These are phyloP conservation scores for Sporobolomyces phaffii DNA, from an alignment of 768 basidiomycete genomes.

Conservation along the genomic window DNA sequence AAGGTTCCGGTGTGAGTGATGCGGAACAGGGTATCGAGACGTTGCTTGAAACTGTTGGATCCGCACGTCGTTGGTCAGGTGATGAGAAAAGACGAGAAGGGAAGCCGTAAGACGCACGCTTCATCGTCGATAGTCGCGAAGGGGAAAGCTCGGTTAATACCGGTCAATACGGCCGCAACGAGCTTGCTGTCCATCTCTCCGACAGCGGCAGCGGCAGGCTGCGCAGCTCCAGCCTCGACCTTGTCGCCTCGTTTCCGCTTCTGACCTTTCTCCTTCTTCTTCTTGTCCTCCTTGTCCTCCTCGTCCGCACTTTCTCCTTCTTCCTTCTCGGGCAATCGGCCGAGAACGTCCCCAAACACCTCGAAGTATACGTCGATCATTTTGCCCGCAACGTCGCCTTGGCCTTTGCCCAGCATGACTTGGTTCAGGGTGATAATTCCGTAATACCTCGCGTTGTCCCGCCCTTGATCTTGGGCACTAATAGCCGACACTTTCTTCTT, in stretches of 20 bases:
- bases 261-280: slow-evolving; percentile 10
- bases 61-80: not conserved
- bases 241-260: slow-evolving; percentile 33
- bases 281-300: slow-evolving; percentile 1
- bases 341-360: slow-evolving; percentile 81
- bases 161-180: slow-evolving; percentile 82
- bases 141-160: slow-evolving; percentile 89
- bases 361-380: slow-evolving; percentile 89
- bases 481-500: slow-evolving; percentile 48
- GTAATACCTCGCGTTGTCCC: slow-evolving; percentile 78
- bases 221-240: slow-evolving; percentile 45
- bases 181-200: slow-evolving; percentile 60
- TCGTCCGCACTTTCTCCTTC: slow-evolving; percentile 38
- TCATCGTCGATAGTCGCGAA: slow-evolving; percentile 75
- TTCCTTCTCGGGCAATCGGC: slow-evolving; percentile 47
- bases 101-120: slow-evolving; percentile 52
- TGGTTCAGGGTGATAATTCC: slow-evolving; percentile 91
- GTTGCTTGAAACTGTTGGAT: slow-evolving; percentile 62
- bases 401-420: slow-evolving; percentile 62
- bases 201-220: slow-evolving; percentile 49
- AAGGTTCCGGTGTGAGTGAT: slow-evolving; percentile 95
- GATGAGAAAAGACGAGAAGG: not conserved
- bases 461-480: slow-evolving; percentile 34
- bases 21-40: slow-evolving; percentile 86
- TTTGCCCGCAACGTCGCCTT: slow-evolving; percentile 66